Percentiles rank a stretch among this genome's conserved stretches.
phyloP scores from a whole-genome alignment of 306 rosid species.

The Inga oerstediana region DNA sequence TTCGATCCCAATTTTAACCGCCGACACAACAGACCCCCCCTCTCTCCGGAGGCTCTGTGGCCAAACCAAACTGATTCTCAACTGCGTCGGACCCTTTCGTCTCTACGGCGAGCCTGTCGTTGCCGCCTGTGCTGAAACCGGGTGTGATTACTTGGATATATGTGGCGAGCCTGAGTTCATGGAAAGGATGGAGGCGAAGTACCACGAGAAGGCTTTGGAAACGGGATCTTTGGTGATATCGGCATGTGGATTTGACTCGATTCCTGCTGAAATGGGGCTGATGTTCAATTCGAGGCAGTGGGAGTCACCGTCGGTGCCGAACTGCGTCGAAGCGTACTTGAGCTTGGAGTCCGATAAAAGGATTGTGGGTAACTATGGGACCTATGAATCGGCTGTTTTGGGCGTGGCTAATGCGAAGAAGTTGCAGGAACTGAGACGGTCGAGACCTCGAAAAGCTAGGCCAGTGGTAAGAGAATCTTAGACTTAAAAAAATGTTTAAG shows the following conservation, averaged over 20 bases:
- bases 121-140: constrained; percentile 67
- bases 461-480: constrained; percentile 53
- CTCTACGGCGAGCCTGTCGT: constrained; percentile 79
- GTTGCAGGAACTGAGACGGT: constrained; percentile 64
- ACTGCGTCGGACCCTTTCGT: constrained; percentile 93
- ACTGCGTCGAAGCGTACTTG: constrained; percentile 65
- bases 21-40: constrained; percentile 59
- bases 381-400: constrained; percentile 78
- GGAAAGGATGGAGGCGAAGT: constrained; percentile 67
- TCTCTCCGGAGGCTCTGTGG: constrained; percentile 69
- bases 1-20: constrained; percentile 54
- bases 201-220: constrained; percentile 47
- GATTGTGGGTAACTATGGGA: constrained; percentile 75
- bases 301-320: constrained; percentile 52
- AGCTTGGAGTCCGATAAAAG: constrained; percentile 70
- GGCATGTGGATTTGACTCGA: constrained; percentile 91
- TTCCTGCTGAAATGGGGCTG: constrained; percentile 88
- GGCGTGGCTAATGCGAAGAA: constrained; percentile 64
- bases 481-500: background rate
- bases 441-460: constrained; percentile 72
- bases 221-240: constrained; percentile 69
- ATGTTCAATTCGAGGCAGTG: constrained; percentile 79
- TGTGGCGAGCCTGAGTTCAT: constrained; percentile 91
- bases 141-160: constrained; percentile 84
- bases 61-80: constrained; percentile 74